Base-by-base conservation (phyloP, 352 stramenopile genomes). In the Phytophthora podocarpi region DNA sequence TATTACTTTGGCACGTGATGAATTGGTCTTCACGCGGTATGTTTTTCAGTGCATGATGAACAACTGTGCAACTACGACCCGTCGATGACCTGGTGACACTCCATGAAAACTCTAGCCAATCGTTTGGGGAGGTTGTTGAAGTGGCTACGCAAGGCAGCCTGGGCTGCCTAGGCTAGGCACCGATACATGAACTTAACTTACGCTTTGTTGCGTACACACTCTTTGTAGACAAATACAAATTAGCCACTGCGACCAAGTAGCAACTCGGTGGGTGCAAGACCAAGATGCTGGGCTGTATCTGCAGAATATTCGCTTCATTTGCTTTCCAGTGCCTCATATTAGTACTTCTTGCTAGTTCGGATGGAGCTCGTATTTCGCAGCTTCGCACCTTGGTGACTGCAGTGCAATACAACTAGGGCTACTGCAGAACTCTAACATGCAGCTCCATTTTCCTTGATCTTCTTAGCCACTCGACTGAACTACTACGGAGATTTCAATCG, bases 21-120 rank as follows among this genome's bases (percentile, higher is more conserved):
- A 34, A 34, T 15, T 30, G 46, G 47, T 59, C 54, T 63, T 63
- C 54, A 57, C 15, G 4, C 8, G 42, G 24, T 34, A 21, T 18
- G n/a, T 28, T 34, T 47, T 11, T 21, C 28, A 32, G 32, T 10
- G 32, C 2, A 26, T 40, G 54, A 62, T 56, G 54, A 39, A 55
- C 43, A 8, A 34, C 43, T 21, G 13, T 55, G 42, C 42, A 56
- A 39, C 43, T 23, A 62, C 42, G 34, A 47, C 12, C 53, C 11
- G 9, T 16, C 41, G 53, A 61, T 61, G 31, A 52, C 39, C 32
- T 9, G 23, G 46, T 16, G 13, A 36, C 31, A n/a, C 31, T 36
- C 18, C 16, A n/a, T n/a, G n/a, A n/a, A n/a, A n/a, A n/a, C n/a
- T n/a, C n/a, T n/a, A n/a, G n/a, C n/a, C n/a, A n/a, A 18, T 27